A percentile compares a stretch with the other conserved stretches of the same genome.
Conservation (phyloP, 1,139 yeast species). For the Casaregolazyma suthepensis region DNA sequence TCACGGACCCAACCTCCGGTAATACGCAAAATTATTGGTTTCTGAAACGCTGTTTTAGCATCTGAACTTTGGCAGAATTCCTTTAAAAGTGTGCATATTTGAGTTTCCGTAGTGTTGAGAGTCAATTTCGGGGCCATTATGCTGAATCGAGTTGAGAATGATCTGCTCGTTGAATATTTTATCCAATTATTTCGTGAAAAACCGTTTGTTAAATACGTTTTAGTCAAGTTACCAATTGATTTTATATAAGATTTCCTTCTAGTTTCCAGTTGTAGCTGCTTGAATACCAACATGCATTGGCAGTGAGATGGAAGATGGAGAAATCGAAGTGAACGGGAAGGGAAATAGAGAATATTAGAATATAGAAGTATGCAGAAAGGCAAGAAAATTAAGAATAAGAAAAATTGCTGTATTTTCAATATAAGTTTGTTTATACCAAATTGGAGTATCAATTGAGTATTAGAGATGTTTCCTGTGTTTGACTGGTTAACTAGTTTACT, state of each 20-base stretch:
- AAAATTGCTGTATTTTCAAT: too few relatives aligned
- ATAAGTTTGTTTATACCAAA: not conserved
- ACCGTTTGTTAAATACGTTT: too few relatives aligned
- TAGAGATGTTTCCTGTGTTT: not conserved
- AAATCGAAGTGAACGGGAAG: not conserved
- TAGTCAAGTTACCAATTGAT: not conserved
- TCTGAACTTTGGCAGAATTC: conserved; percentile 24
- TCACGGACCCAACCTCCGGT: conserved; percentile 99
- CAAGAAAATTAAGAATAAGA: not conserved
- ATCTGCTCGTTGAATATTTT: not conserved
- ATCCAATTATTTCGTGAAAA: not conserved
- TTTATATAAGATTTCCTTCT: not conserved
- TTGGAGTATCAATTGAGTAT: not conserved
- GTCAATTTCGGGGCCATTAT: conserved; percentile 24
- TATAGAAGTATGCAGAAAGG: too few relatives aligned
- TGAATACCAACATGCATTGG: not conserved
- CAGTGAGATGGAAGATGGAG: not conserved
- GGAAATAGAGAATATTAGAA: not conserved
- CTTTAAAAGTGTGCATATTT: conserved; percentile 42
- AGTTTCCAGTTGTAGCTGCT: not conserved
- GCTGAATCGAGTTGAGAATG: not conserved
- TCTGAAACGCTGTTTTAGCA: conserved; percentile 11
- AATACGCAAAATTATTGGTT: conserved; percentile 55
- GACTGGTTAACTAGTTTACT: not conserved
- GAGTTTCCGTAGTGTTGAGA: conserved; percentile 44